A percentile compares a stretch with the other conserved stretches of the same genome.
Evolutionary conservation across 129 eudicot species (phyloP).

Genomic region (Tanacetum coccineum): DNA sequence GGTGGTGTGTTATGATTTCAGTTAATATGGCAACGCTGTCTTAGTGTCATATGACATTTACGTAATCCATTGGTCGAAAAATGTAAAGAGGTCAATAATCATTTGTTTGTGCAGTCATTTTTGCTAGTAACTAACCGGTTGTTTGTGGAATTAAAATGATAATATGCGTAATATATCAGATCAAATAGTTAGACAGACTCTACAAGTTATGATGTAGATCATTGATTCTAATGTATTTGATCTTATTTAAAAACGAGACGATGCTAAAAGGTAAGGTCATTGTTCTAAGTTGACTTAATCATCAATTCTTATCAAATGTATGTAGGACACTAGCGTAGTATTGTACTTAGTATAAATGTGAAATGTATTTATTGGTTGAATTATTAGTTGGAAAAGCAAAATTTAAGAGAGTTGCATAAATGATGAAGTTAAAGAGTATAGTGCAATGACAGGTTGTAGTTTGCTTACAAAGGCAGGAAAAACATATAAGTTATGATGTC

Average conservation of each 20-base stretch:
- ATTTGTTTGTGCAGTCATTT: no score
- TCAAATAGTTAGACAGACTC: neutral
- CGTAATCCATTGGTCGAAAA: neutral
- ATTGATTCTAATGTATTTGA: neutral
- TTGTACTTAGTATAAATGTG: neutral
- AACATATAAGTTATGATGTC: neutral
- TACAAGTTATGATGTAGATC: neutral
- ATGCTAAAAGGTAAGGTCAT: no score
- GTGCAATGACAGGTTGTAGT: slow-evolving; percentile 22
- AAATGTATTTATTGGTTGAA: neutral
- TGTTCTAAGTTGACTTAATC: no score
- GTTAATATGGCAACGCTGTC: slow-evolving; percentile 26
- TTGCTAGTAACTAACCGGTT: no score
- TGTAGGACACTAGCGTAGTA: no score
- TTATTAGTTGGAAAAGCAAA: slow-evolving; percentile 14
- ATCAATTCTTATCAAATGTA: no score
- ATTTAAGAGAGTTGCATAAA: neutral
- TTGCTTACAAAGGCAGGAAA: slow-evolving; percentile 18
- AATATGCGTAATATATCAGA: no score
- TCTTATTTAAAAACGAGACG: neutral
- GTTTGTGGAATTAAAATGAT: no score
- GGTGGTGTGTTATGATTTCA: slow-evolving; percentile 30
- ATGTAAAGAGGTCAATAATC: no score
- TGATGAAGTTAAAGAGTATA: slow-evolving; percentile 7
- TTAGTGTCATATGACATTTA: slow-evolving; percentile 10